These are phyloP conservation scores for Malus hybrid DNA, from an alignment of 331 rosid genomes.

Conservation along the genomic window DNA sequence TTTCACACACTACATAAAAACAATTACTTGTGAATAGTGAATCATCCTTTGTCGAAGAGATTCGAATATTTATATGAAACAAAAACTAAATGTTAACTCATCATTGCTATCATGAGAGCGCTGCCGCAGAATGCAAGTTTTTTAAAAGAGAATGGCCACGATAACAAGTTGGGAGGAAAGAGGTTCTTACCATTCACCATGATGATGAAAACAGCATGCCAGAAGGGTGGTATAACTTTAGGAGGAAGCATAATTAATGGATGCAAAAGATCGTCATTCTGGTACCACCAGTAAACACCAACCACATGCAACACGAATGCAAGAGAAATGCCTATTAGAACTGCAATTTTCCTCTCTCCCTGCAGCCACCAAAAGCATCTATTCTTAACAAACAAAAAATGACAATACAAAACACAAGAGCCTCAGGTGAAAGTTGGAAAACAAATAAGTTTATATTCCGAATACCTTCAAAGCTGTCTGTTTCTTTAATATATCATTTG, in stretches of 20 bases:
- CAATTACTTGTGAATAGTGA: neutral
- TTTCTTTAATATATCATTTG: slow-evolving; percentile 78
- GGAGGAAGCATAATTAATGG: slow-evolving; percentile 94
- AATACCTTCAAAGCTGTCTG: slow-evolving; percentile 54
- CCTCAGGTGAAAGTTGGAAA: neutral
- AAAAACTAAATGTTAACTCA: neutral
- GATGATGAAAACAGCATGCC: slow-evolving; percentile 92
- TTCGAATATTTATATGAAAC: neutral
- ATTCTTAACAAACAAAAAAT: slow-evolving; percentile 14
- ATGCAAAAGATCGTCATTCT: slow-evolving; percentile 71
- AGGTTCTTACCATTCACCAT: slow-evolving; percentile 73
- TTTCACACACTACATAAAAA: neutral
- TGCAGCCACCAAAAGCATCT: slow-evolving; percentile 37
- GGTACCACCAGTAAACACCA: slow-evolving; percentile 96
- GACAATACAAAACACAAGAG: neutral
- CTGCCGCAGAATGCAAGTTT: neutral
- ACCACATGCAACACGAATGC: slow-evolving; percentile 72
- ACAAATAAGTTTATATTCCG: neutral
- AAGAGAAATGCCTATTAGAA: slow-evolving; percentile 62
- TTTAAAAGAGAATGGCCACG: neutral
- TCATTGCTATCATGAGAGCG: neutral
- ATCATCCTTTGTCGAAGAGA: neutral
- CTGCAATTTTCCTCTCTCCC: slow-evolving; percentile 89
- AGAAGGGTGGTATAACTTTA: slow-evolving; percentile 83
- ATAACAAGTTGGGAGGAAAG: slow-evolving; percentile 2